Evolutionary conservation across 768 basidiomycete genomes (phyloP), one percentile per base, ranked within the genome.

Genomic region (Trametes elegans): DNA sequence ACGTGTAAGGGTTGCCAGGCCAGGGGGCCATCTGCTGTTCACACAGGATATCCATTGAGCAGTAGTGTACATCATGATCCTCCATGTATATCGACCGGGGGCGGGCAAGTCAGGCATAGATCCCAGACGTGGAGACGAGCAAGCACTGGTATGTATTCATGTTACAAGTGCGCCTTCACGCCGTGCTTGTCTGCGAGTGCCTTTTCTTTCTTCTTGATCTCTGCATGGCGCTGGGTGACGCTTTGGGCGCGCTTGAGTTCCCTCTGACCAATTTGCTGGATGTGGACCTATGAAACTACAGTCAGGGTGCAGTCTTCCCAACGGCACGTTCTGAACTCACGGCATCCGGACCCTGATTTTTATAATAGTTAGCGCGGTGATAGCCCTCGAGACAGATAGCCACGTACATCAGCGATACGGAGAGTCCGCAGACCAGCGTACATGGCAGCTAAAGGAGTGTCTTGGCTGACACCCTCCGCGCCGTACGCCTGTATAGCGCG

Each of bases 401-500:
- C 21, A 75, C 85, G 52, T 67, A 91, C 91, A 70, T 93, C 91
- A 52, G 91, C 91, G 63, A 92, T 79, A 27, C 96, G 84, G 21
- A 99, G 79, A 0, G 95, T 97, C 49, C 97, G 81, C 60, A 98
- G 68, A 8, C 81, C 80, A 24, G 92, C 89, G 78, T 84, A 98
- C 55, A 80, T 78, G 45, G 70, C 65, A 0, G 96, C 93, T 29
- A 99, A 81, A 19, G 83, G 82, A 31, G 87, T 86, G 64, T 98
- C 96, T 72, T 97, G 93, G 21, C 82, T 90, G 40, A 99, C 74
- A 29, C 97, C 97, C 71, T 98, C 96, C n/a, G 94, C 97, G 48
- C 97, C 97, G 64, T 88, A 93, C 0, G 90, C 77, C 75, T 99
- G 97, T 46, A 98, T 98, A 2, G 93, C 88, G n/a, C 93, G 87